Base-by-base conservation (phyloP, 78 protist genomes). In the Dictyostelium intermedium region DNA sequence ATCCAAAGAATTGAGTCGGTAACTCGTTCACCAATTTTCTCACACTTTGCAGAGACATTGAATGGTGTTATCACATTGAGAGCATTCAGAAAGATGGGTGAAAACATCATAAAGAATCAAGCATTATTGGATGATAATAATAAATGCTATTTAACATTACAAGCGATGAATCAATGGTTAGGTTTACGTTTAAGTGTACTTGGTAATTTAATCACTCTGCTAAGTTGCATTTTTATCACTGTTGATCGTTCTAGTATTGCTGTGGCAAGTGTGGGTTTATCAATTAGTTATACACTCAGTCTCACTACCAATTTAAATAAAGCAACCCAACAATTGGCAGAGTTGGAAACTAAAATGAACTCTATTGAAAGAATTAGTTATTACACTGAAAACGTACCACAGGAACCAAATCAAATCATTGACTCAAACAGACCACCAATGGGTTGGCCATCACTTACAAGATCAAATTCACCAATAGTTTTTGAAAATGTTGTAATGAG, bases 1-100 rank as follows among this genome's bases (percentile, higher is more conserved):
- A 30, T 98, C 10, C 91, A 95, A 91, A 92, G 99, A 14, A 74
- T 98, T 2, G 97, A 95, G n/a, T 30, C 96, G 2, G 35, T 97
- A 37, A 34, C 97, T 10, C 83, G 96, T 32, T 94, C 98, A 60
- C 99, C 99, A 11, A 47, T 98, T 47, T 86, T 91, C 25, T 73
- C 96, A 8, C 98, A 94, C 61, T 93, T 97, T 50, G 11, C 77
- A 11, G 98, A 97, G 70, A 70, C 98, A 2, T 56, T 97, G 20
- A 7, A n/a, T 13, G 99, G 96, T 74, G 92, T 72, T 23, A 56
- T 60, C 3, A 30, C 84, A 3, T 20, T 96, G 10, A 66, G 96
- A 61, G 96, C 97, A 9, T 96, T 50, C 32, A 63, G 83, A 10
- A 32, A n/a, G 2, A 8, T 18, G 7, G 74, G 70, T 16, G n/a